Conservation (phyloP, 306 rosid species). For the Cercis canadensis region DNA sequence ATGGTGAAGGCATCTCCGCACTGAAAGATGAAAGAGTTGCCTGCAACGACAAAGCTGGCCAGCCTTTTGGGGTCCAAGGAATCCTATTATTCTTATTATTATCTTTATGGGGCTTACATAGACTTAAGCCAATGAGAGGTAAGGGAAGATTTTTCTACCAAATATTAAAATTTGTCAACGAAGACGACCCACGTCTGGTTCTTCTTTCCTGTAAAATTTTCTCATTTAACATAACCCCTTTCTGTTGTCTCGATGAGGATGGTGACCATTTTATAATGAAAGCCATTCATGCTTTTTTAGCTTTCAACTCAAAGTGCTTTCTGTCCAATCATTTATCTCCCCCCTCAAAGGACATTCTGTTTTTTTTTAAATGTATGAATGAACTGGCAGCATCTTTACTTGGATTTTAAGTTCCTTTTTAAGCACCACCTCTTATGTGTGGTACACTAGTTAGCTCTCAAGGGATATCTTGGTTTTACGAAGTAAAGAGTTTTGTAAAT, state of each 20-base stretch:
- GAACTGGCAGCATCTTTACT: conserved; percentile 99
- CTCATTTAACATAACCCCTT: conserved; percentile 37
- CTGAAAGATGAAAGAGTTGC: conserved; percentile 48
- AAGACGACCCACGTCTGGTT: conserved; percentile 52
- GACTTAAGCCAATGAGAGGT: conserved; percentile 44
- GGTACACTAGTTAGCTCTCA: conserved; percentile 34
- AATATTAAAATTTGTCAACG: conserved; percentile 50
- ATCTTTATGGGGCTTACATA: conserved; percentile 23
- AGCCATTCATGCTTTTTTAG: conserved; percentile 45
- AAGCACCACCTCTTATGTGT: conserved; percentile 45
- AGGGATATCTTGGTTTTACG: conserved; percentile 23
- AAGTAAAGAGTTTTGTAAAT: conserved; percentile 37
- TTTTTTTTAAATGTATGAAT: conserved; percentile 54
- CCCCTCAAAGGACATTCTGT: conserved; percentile 64
- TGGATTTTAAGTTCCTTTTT: conserved; percentile 58
- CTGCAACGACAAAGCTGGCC: conserved; percentile 79
- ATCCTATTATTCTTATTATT: conserved; percentile 53
- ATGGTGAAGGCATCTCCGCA: conserved; percentile 48
- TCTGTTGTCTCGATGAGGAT: conserved; percentile 44
- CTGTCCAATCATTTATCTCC: conserved; percentile 86
- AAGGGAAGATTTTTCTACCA: conserved; percentile 40
- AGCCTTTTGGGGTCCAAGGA: conserved; percentile 61
- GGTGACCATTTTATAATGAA: conserved; percentile 61
- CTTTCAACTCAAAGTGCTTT: conserved; percentile 56
- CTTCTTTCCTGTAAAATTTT: conserved; percentile 28